phyloP scores from a whole-genome alignment of 805 yeast genomes.

The Peterozyma xylosa region DNA sequence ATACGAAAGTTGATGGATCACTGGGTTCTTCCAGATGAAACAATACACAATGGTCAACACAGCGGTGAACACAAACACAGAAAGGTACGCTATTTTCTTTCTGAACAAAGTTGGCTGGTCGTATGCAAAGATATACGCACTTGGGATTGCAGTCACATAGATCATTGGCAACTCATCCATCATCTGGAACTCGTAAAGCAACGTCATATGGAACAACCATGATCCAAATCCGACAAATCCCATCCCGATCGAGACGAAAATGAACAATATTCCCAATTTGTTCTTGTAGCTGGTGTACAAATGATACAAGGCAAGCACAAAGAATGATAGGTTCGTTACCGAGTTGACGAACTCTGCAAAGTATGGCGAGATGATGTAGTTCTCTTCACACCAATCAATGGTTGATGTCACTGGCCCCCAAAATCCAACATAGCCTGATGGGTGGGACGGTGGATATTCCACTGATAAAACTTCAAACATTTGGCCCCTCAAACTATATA shows the following conservation, averaged over 20 bases:
- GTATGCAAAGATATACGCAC: constrained; percentile 31
- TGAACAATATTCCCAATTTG: constrained; percentile 61
- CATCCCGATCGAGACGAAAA: constrained; percentile 71
- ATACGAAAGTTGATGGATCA: constrained; percentile 83
- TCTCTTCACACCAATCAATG: constrained; percentile 99
- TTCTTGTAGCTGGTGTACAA: constrained; percentile 52
- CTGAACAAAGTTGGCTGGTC: constrained; percentile 12
- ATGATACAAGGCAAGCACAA: constrained; percentile 22
- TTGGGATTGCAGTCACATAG: constrained; percentile 93
- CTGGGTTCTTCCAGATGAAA: constrained; percentile 65
- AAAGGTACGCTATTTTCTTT: constrained; percentile 4
- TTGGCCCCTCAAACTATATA: not conserved
- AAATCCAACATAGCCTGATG: constrained; percentile 31
- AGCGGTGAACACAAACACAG: constrained; percentile 19
- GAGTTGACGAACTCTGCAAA: constrained; percentile 91
- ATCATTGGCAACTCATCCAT: constrained; percentile 97
- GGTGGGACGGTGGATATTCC: constrained; percentile 4
- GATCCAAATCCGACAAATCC: constrained; percentile 87
- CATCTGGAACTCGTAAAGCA: constrained; percentile 80
- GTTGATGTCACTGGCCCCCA: constrained; percentile 90
- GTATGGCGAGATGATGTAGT: constrained; percentile 78
- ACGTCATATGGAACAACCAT: constrained; percentile 96
- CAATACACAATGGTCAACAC: constrained; percentile 64
- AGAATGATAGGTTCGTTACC: constrained; percentile 50
- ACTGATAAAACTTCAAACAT: not conserved